Percentiles rank a stretch among this genome's conserved stretches.
Evolutionary conservation across 495 filamentous ascomycete species (phyloP).

Genomic region (Penicillium ucsense): DNA sequence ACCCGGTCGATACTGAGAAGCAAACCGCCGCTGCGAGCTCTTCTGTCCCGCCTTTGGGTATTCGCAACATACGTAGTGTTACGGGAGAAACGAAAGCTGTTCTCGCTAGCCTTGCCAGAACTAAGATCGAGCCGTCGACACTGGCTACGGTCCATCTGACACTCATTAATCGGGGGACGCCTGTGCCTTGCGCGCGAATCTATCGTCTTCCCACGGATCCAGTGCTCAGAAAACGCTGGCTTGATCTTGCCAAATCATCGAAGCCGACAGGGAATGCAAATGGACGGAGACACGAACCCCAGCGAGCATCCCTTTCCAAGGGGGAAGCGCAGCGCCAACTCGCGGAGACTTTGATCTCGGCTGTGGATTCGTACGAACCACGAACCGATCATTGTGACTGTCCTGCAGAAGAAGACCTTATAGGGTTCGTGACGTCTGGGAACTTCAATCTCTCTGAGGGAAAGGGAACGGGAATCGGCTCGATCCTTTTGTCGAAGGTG

Average conservation of each 20-base stretch:
- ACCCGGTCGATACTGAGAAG: constrained; percentile 1
- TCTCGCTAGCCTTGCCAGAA: constrained; percentile 14
- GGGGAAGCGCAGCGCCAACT: constrained; percentile 42
- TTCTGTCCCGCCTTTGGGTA: constrained; percentile 17
- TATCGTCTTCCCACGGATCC: constrained; percentile 56
- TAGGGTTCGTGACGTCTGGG: constrained; percentile 87
- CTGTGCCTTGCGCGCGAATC: constrained; percentile 54
- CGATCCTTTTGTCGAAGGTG: constrained; percentile 53
- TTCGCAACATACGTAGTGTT: constrained; percentile 23
- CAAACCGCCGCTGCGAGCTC: constrained; percentile 6
- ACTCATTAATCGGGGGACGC: constrained; percentile 49
- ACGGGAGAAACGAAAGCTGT: constrained; percentile 12
- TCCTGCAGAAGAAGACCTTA: constrained; percentile 65
- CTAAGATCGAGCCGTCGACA: constrained; percentile 15
- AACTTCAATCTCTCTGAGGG: constrained; percentile 75
- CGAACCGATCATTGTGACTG: constrained; percentile 50
- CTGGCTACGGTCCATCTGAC: constrained; percentile 52
- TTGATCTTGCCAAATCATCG: constrained; percentile 21
- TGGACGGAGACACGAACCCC: background rate
- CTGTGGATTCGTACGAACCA: constrained; percentile 18
- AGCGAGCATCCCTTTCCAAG: constrained; percentile 7
- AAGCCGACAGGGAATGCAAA: constrained; percentile 5
- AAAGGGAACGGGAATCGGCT: constrained; percentile 64
- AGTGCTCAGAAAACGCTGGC: constrained; percentile 44
- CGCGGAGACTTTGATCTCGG: constrained; percentile 41